Evolutionary conservation across 768 basidiomycete species (phyloP).

Genomic region (Tephrocybe rancida): DNA sequence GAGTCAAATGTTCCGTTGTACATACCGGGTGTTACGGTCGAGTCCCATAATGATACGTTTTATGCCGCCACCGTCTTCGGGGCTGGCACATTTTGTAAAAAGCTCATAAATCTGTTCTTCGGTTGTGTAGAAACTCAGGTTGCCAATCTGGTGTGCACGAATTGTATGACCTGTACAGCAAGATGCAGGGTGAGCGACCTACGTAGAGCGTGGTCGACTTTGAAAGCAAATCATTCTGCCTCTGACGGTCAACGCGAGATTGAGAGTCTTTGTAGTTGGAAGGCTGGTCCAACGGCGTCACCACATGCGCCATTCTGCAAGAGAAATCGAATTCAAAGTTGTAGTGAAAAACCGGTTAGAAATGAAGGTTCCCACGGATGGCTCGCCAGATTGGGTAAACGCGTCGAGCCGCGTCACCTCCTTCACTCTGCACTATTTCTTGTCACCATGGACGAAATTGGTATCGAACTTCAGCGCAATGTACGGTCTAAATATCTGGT

Average conservation of each 20-base stretch:
- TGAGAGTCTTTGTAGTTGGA: conserved; percentile 98
- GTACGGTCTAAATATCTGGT: conserved; percentile 38
- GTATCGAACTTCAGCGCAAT: conserved; percentile 81
- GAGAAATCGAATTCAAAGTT: conserved; percentile 9
- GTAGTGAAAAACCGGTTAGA: conserved; percentile 1
- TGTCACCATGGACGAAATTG: conserved; percentile 81
- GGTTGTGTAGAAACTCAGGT: conserved; percentile 92
- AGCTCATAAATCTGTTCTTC: conserved; percentile 96
- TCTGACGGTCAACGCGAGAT: conserved; percentile 74
- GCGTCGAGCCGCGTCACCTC: conserved; percentile 55
- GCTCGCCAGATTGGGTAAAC: conserved; percentile 35
- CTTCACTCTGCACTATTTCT: conserved; percentile 25
- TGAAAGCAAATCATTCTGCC: conserved; percentile 76
- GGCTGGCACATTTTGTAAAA: conserved; percentile 86
- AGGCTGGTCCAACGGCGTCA: conserved; percentile 84
- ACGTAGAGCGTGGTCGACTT: conserved; percentile 93
- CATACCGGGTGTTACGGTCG: conserved; percentile 83
- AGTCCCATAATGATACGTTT: conserved; percentile 96
- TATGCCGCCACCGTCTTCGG: conserved; percentile 87
- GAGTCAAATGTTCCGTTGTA: conserved; percentile 1
- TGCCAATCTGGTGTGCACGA: conserved; percentile 66
- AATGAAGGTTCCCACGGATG: conserved; percentile 37
- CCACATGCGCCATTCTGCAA: conserved; percentile 79
- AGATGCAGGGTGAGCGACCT: conserved; percentile 37
- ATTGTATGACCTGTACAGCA: conserved; percentile 14